phyloP scores from a whole-genome alignment of 2,329 filamentous ascomycete genomes.

The Graphiopsis chlorocephala region DNA sequence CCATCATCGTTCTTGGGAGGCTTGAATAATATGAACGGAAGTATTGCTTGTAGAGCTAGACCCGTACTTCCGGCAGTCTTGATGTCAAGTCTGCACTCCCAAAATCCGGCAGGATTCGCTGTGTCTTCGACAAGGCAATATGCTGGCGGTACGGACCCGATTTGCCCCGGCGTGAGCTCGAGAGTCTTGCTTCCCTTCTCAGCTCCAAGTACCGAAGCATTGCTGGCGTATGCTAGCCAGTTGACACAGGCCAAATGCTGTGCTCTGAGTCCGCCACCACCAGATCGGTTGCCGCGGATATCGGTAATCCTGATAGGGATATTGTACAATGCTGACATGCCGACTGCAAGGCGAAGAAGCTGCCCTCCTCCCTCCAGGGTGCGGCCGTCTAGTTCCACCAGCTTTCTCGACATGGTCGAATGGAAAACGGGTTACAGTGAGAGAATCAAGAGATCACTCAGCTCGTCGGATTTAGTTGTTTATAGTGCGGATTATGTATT shows the following conservation, averaged over 20 bases:
- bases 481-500: too few relatives aligned
- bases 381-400: constrained; percentile 50
- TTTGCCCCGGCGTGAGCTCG: constrained; percentile 36
- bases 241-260: constrained; percentile 57
- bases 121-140: constrained; percentile 18
- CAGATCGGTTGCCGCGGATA: constrained; percentile 53
- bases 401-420: constrained; percentile 2
- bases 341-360: constrained; percentile 56
- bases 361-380: constrained; percentile 63
- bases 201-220: constrained; percentile 43
- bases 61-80: constrained; percentile 53
- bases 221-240: constrained; percentile 51
- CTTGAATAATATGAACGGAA: constrained; percentile 55
- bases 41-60: constrained; percentile 57
- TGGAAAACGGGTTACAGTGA: neutral
- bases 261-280: constrained; percentile 54
- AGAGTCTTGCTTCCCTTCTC: constrained; percentile 44
- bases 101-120: constrained; percentile 12
- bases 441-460: neutral
- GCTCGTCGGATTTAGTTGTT: too few relatives aligned
- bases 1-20: constrained; percentile 28
- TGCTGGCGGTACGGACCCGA: constrained; percentile 17
- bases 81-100: constrained; percentile 42
- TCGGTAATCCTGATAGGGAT: constrained; percentile 50
- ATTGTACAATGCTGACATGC: constrained; percentile 53